These are phyloP conservation scores for Silene latifolia DNA, from an alignment of 148 eudicot species.

Conservation along the genomic window DNA sequence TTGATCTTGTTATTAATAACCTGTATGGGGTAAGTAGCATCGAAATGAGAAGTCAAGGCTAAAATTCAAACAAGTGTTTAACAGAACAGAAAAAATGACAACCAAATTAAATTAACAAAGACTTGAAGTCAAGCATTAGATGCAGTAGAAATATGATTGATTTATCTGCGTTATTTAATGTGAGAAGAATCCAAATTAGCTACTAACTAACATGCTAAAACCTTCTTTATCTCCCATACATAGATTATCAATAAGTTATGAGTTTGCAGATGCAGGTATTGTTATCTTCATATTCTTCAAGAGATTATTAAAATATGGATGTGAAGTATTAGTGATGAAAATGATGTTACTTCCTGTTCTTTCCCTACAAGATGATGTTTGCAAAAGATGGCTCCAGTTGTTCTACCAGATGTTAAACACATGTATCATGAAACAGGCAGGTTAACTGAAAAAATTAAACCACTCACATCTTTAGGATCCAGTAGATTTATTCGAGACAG, in stretches of 20 bases:
- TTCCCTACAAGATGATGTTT: neutral
- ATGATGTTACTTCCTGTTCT: neutral
- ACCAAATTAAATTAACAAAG: neutral
- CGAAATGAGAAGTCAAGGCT: constrained; percentile 11
- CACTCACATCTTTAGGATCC: constrained; percentile 91
- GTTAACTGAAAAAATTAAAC: neutral
- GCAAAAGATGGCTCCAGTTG: neutral
- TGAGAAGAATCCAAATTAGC: neutral
- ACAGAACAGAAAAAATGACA: neutral
- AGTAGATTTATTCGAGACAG: constrained; percentile 90
- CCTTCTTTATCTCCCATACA: neutral
- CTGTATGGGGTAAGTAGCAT: constrained; percentile 35
- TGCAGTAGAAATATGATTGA: neutral
- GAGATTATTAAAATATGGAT: neutral
- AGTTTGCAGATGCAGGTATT: neutral
- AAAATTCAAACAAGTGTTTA: neutral
- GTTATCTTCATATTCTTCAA: neutral
- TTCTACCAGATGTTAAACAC: constrained; percentile 2
- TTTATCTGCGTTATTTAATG: neutral
- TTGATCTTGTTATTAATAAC: constrained; percentile 83
- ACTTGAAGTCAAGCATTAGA: neutral
- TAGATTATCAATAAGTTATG: neutral
- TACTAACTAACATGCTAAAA: neutral
- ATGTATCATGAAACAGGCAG: neutral
- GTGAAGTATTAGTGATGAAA: neutral